Evolutionary conservation across 1,284 basidiomycete genomes (phyloP).

Genomic region (Schizophyllum amplum): DNA sequence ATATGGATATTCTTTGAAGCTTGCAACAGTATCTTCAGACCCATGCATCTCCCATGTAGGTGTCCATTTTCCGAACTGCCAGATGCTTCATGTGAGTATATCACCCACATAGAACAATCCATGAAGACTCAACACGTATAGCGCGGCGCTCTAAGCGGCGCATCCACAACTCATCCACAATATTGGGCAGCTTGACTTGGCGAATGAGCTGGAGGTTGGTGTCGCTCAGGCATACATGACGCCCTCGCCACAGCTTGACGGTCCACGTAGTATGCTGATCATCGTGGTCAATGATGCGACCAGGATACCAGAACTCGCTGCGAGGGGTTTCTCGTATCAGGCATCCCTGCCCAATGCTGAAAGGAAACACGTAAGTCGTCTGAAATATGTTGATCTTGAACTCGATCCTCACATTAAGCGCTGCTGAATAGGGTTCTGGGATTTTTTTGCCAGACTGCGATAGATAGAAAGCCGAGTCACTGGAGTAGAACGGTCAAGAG

Average conservation of each 20-base stretch:
- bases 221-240: not conserved
- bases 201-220: not conserved
- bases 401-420: no score
- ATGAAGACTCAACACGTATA: not conserved
- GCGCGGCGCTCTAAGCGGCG: not conserved
- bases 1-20: not conserved
- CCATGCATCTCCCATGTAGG: not conserved
- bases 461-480: no score
- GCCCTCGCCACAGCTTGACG: not conserved
- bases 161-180: not conserved
- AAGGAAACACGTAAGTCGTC: not conserved
- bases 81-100: not conserved
- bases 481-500: no score
- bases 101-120: not conserved
- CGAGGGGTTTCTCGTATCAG: conserved; percentile 2
- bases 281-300: conserved; percentile 8
- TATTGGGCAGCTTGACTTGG: not conserved
- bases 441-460: not conserved
- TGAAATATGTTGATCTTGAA: no score
- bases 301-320: conserved; percentile 12
- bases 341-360: conserved; percentile 8
- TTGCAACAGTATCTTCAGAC: not conserved
- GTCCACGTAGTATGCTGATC: not conserved
- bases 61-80: not conserved
- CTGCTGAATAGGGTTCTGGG: not conserved